Conservation (phyloP, 2,329 filamentous ascomycete genomes). For the Cladosporium sp. region DNA sequence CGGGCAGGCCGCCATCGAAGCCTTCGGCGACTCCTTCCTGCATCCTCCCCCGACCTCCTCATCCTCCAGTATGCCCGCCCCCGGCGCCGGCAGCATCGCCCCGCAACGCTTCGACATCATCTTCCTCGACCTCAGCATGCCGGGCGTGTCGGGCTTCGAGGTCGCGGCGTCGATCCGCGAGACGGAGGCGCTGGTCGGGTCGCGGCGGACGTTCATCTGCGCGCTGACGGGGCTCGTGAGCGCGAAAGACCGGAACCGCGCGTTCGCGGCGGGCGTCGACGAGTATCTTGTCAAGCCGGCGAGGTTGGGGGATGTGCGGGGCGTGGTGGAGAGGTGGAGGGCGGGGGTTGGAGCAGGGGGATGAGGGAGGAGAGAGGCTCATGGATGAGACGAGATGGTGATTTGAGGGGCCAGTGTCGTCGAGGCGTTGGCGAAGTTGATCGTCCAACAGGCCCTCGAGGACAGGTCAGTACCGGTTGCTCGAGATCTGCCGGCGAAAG, state of each 20-base stretch:
- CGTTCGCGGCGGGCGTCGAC: constrained; percentile 26
- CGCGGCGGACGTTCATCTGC: background rate
- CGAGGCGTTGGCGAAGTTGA: no score
- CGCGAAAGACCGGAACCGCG: constrained; percentile 17
- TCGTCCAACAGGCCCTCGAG: no score
- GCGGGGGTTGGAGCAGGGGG: no score
- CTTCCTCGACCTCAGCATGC: constrained; percentile 37
- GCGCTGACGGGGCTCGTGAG: constrained; percentile 18
- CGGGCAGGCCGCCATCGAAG: constrained; percentile 41
- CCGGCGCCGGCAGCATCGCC: no score
- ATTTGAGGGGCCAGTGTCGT: no score
- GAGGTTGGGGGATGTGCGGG: constrained; percentile 19
- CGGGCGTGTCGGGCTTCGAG: constrained; percentile 19
- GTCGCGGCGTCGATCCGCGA: constrained; percentile 16
- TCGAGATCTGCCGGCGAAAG: no score
- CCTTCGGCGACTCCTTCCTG: constrained; percentile 23
- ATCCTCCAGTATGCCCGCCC: no score
- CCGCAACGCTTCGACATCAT: constrained; percentile 35
- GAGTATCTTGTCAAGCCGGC: constrained; percentile 29
- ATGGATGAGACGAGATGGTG: no score
- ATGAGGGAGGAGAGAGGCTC: no score
- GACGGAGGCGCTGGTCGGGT: constrained; percentile 4
- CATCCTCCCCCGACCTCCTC: background rate
- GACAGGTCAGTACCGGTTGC: no score
- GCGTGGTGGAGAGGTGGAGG: background rate